A percentile compares a stretch with the other conserved stretches of the same genome.
Evolutionary conservation across 345 rosid genomes (phyloP).

Genomic region (Dipteronia dyeriana): DNA sequence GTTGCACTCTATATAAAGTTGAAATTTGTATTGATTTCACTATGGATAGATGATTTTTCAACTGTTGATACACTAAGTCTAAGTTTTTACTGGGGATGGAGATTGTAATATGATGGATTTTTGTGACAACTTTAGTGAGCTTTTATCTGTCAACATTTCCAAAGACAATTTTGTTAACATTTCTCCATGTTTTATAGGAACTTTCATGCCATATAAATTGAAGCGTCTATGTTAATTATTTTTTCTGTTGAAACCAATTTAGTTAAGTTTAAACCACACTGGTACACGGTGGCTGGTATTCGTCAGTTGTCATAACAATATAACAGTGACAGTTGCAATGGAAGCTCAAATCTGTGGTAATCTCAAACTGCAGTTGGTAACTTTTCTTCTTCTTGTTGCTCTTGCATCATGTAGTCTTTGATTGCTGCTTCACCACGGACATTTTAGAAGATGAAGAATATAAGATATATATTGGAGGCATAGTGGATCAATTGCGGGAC

Average conservation of each 20-base stretch:
- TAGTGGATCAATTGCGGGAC: conserved; percentile 55
- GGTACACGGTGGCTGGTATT: not conserved
- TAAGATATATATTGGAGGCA: conserved; percentile 50
- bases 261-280: not conserved
- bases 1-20: not conserved
- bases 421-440: conserved; percentile 65
- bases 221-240: not conserved
- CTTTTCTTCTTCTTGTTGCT: not conserved
- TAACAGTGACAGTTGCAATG: not conserved
- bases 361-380: not conserved
- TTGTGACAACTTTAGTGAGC: not conserved
- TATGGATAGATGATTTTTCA: not conserved
- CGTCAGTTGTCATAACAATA: not conserved
- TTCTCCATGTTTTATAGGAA: too few species aligned
- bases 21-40: not conserved
- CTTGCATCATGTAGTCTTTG: conserved; percentile 46
- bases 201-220: not conserved
- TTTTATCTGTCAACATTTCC: not conserved
- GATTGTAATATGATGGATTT: not conserved
- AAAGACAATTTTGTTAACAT: not conserved
- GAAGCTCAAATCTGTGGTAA: not conserved
- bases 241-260: not conserved
- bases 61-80: not conserved
- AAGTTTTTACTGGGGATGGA: not conserved
- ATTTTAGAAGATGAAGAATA: conserved; percentile 54